A percentile compares a stretch with the other conserved stretches of the same genome.
Conservation (phyloP, 768 basidiomycete genomes). For the Filobasidium floriforme region DNA sequence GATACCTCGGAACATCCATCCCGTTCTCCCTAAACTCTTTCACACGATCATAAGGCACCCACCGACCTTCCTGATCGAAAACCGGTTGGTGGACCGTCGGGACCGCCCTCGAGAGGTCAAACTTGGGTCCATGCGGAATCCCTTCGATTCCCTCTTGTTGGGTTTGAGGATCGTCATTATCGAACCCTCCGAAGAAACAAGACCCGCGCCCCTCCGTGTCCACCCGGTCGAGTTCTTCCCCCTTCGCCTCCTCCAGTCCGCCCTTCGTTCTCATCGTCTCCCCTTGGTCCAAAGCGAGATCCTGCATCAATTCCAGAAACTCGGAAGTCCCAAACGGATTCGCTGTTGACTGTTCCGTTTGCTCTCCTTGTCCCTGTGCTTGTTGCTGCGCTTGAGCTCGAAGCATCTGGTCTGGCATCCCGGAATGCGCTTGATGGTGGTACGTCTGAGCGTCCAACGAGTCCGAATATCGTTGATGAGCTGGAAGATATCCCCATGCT, state of each 20-base stretch:
- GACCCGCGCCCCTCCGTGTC: neutral
- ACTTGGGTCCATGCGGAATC: neutral
- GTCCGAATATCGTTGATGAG: no score
- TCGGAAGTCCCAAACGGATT: slow-evolving; percentile 5
- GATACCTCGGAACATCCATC: neutral
- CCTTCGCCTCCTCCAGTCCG: neutral
- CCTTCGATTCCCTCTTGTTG: neutral
- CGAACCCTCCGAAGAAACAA: slow-evolving; percentile 1
- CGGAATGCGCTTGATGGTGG: no score
- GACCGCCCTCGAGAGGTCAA: neutral
- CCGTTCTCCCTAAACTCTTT: neutral
- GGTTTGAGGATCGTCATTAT: neutral
- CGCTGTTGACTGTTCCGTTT: neutral
- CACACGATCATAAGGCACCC: neutral
- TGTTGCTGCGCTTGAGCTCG: no score
- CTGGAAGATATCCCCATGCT: no score
- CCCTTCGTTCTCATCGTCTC: neutral
- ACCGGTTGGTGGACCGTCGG: neutral
- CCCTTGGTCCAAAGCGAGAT: slow-evolving; percentile 4
- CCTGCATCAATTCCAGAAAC: slow-evolving; percentile 5
- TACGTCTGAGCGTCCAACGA: neutral
- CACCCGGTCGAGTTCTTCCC: neutral
- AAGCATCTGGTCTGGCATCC: neutral
- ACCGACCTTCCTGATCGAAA: neutral
- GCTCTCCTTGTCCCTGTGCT: neutral